A percentile compares a stretch with the other conserved stretches of the same genome.
Conservation (phyloP, 2,329 filamentous ascomycete genomes). For the Hirsutella minnesotensis region DNA sequence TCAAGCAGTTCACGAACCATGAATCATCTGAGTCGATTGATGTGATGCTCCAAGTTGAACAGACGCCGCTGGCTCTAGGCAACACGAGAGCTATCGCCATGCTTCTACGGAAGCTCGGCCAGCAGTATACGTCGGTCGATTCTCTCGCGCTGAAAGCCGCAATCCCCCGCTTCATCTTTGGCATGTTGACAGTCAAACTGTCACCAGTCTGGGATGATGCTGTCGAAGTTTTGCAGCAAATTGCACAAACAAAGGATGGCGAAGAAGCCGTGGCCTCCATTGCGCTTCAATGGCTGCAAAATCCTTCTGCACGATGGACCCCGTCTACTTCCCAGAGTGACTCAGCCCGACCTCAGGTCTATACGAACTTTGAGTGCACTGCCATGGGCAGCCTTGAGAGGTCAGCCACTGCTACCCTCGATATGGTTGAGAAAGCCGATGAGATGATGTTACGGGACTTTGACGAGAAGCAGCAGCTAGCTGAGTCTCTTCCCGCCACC, state of each 20-base stretch:
- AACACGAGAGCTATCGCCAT: constrained; percentile 70
- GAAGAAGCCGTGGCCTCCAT: constrained; percentile 62
- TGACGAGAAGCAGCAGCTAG: constrained; percentile 46
- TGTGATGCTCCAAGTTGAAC: constrained; percentile 67
- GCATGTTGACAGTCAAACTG: constrained; percentile 75
- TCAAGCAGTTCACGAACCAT: constrained; percentile 41
- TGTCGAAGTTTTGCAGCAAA: constrained; percentile 60
- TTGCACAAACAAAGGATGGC: constrained; percentile 57
- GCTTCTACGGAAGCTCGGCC: constrained; percentile 67
- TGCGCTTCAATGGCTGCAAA: constrained; percentile 66
- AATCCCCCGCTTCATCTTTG: constrained; percentile 76
- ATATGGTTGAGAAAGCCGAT: constrained; percentile 38
- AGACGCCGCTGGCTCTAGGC: constrained; percentile 65
- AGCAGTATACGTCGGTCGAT: constrained; percentile 46
- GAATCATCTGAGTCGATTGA: constrained; percentile 17
- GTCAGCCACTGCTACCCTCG: constrained; percentile 37
- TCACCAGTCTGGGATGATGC: constrained; percentile 82
- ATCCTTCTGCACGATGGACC: constrained; percentile 42
- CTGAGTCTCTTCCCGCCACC: constrained; percentile 37
- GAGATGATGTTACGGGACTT: constrained; percentile 53
- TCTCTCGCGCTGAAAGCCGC: constrained; percentile 57
- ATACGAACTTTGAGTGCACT: constrained; percentile 76
- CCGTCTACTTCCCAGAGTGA: constrained; percentile 25
- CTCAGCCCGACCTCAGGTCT: constrained; percentile 22
- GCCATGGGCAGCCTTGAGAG: constrained; percentile 52